Percentiles rank a stretch among this genome's conserved stretches.
These are phyloP conservation scores for Tylopilus plumbeoviolaceoides DNA, from an alignment of 768 basidiomycete genomes.

Conservation along the genomic window DNA sequence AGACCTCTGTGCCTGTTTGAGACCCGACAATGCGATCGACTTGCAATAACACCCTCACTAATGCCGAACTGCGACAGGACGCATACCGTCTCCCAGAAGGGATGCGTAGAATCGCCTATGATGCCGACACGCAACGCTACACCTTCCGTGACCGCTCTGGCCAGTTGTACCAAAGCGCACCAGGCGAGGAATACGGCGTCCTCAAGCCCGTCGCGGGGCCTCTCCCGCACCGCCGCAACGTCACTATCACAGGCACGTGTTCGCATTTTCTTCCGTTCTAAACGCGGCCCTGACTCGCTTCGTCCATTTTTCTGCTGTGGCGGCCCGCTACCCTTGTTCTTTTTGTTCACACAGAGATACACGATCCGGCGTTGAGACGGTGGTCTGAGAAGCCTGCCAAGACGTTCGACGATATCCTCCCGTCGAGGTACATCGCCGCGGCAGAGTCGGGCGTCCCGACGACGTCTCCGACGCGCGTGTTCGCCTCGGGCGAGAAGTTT, in stretches of 20 bases:
- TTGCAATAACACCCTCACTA: neutral
- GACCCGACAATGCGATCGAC: neutral
- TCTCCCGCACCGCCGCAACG: slow-evolving; percentile 22
- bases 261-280: too few relatives aligned
- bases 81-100: slow-evolving; percentile 37
- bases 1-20: neutral
- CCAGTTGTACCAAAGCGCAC: slow-evolving; percentile 40
- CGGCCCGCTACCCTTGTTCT: too few relatives aligned
- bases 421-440: slow-evolving; percentile 41
- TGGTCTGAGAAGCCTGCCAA: slow-evolving; percentile 23
- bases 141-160: slow-evolving; percentile 47
- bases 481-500: slow-evolving; percentile 29
- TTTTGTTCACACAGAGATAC: slow-evolving; percentile 21
- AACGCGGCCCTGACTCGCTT: neutral
- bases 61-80: slow-evolving; percentile 28
- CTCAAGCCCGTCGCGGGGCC: slow-evolving; percentile 35
- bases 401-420: slow-evolving; percentile 48
- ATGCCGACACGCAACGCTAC: slow-evolving; percentile 49
- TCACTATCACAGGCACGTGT: slow-evolving; percentile 20
- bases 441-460: slow-evolving; percentile 20
- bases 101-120: slow-evolving; percentile 48
- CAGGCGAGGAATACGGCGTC: slow-evolving; percentile 43
- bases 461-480: slow-evolving; percentile 5
- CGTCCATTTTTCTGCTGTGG: too few relatives aligned
- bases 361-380: slow-evolving; percentile 24